These are phyloP conservation scores for Luzula sylvatica DNA, from an alignment of 176 grass and related monocot species.

Conservation along the genomic window DNA sequence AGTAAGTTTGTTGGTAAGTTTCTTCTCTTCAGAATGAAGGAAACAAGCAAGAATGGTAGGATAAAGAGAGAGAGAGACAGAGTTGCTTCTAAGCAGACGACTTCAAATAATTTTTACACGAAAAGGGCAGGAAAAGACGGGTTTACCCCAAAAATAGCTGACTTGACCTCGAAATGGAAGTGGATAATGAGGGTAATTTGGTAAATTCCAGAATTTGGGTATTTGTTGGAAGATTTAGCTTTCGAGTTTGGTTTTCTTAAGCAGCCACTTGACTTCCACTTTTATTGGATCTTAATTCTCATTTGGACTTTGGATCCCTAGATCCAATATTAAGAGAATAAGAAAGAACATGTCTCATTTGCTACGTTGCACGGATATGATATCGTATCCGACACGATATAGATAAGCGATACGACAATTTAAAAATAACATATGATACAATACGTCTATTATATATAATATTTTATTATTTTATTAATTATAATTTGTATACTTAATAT, in stretches of 20 bases:
- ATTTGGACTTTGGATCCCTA: neutral
- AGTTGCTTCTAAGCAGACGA: slow-evolving; percentile 11
- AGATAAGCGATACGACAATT: too few relatives aligned
- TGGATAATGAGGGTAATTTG: neutral
- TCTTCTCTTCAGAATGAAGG: slow-evolving; percentile 16
- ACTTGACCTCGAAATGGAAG: neutral
- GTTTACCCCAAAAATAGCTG: neutral
- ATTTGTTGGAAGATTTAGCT: neutral
- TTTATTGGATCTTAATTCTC: too few relatives aligned
- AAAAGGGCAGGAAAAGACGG: neutral
- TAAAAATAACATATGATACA: too few relatives aligned
- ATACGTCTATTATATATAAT: too few relatives aligned
- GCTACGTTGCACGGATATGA: too few relatives aligned
- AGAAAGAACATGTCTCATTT: too few relatives aligned
- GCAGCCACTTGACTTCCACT: too few relatives aligned
- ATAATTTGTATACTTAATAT: too few relatives aligned
- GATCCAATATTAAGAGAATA: too few relatives aligned
- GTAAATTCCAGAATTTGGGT: neutral
- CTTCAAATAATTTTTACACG: slow-evolving; percentile 13
- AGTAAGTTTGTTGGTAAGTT: neutral
- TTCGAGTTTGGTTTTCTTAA: neutral
- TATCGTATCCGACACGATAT: too few relatives aligned
- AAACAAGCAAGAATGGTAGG: neutral
- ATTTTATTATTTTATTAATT: too few relatives aligned
- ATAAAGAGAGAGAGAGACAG: neutral